Percentiles rank a stretch among this genome's conserved stretches.
These are phyloP conservation scores for Fusarium gaditjirri DNA, from an alignment of 2,329 filamentous ascomycete species.

Conservation along the genomic window DNA sequence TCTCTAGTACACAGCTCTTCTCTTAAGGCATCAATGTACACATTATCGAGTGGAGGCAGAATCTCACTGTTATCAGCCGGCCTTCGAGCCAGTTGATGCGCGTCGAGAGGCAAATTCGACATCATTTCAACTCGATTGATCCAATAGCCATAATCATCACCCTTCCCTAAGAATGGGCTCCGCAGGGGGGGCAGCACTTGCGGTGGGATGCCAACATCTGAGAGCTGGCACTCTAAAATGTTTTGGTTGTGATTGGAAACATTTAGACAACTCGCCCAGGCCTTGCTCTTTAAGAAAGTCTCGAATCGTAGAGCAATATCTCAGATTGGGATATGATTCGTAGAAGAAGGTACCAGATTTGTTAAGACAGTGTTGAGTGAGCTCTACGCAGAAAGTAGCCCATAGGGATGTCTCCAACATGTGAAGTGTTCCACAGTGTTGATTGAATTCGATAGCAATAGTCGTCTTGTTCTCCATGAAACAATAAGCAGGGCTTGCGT, in stretches of 20 bases:
- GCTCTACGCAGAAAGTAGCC: conserved; percentile 13
- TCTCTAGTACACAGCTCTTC: conserved; percentile 10
- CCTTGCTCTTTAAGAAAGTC: neutral
- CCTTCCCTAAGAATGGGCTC: conserved; percentile 13
- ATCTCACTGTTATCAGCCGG: neutral
- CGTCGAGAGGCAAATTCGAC: neutral
- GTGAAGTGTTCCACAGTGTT: conserved; percentile 34
- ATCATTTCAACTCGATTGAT: neutral
- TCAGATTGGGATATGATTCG: neutral
- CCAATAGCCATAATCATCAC: conserved; percentile 29
- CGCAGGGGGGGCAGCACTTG: neutral
- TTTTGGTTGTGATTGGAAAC: neutral
- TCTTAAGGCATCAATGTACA: neutral
- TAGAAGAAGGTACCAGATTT: neutral
- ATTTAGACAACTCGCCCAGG: neutral
- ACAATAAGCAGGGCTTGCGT: conserved; percentile 21
- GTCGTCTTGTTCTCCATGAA: neutral
- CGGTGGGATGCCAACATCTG: neutral
- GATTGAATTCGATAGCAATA: conserved; percentile 22
- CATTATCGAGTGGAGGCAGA: neutral
- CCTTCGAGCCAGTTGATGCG: neutral
- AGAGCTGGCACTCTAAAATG: conserved; percentile 9
- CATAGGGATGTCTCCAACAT: conserved; percentile 20
- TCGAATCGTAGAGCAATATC: neutral
- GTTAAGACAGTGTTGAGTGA: neutral